Percentiles rank a stretch among this genome's conserved stretches.
Conservation (phyloP, 1,284 basidiomycete species). For the Anthracocystis setariae region DNA sequence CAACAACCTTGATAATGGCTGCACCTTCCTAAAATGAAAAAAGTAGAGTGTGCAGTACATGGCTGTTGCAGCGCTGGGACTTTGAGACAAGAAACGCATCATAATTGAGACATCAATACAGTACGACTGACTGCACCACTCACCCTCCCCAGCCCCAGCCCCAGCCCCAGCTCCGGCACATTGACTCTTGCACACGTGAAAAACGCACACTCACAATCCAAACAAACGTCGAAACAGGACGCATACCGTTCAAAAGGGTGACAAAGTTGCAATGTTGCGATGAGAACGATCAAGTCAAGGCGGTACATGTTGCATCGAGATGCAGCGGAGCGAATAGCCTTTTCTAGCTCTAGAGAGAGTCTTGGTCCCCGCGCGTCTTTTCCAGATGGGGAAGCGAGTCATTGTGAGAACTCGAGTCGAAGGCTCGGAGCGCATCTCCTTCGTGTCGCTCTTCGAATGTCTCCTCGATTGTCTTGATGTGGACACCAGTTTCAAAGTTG, state of each 20-base stretch:
- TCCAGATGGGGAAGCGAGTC: slow-evolving; percentile 40
- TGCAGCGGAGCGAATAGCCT: neutral
- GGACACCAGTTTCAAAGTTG: slow-evolving; percentile 47
- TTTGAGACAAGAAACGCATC: too few relatives aligned
- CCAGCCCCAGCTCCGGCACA: too few relatives aligned
- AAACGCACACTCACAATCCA: too few relatives aligned
- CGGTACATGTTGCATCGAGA: neutral
- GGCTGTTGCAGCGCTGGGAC: too few relatives aligned
- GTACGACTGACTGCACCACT: neutral
- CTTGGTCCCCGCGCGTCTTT: slow-evolving; percentile 31
- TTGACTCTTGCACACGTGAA: too few relatives aligned
- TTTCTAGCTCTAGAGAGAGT: slow-evolving; percentile 24
- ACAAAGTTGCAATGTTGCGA: neutral
- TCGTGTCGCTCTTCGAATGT: slow-evolving; percentile 55
- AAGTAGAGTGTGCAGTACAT: too few relatives aligned
- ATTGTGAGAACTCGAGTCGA: slow-evolving; percentile 47
- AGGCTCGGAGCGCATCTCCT: slow-evolving; percentile 25
- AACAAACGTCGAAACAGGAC: neutral
- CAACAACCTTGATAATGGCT: too few relatives aligned
- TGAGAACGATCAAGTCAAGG: neutral
- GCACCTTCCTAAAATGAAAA: too few relatives aligned
- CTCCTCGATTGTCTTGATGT: slow-evolving; percentile 59
- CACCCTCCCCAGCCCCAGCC: too few relatives aligned
- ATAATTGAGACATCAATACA: too few relatives aligned
- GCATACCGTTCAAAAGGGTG: neutral